Evolutionary conservation across 2,329 filamentous ascomycete genomes (phyloP).

Genomic region (Cladosporium sp.): DNA sequence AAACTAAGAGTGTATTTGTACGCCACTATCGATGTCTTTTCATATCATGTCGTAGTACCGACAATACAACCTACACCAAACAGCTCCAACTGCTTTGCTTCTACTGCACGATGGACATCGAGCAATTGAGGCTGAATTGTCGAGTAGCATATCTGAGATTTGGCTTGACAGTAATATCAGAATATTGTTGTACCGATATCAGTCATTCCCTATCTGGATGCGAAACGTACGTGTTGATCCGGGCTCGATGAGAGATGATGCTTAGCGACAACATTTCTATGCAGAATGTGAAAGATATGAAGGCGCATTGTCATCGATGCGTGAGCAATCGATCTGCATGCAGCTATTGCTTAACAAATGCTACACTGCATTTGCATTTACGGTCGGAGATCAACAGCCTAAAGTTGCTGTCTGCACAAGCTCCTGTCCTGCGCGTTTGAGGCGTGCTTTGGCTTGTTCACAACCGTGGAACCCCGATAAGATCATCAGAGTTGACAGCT

Average conservation of each 20-base stretch:
- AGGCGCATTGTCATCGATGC: not conserved
- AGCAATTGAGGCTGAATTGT: not conserved
- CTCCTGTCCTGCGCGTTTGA: conserved; percentile 13
- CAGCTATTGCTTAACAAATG: not conserved
- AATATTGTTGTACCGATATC: not conserved
- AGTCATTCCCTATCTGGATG: not conserved
- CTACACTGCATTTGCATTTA: not conserved
- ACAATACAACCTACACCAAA: not conserved
- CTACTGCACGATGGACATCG: not conserved
- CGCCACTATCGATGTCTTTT: not conserved
- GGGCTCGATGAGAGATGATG: no score
- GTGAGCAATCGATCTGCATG: not conserved
- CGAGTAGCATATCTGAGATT: not conserved
- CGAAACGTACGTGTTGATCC: no score
- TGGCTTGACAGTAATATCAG: no score
- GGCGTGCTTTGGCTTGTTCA: conserved; percentile 9
- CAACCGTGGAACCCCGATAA: not conserved
- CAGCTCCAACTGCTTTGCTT: not conserved
- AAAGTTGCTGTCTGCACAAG: conserved; percentile 8
- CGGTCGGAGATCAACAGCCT: not conserved
- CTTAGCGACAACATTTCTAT: not conserved
- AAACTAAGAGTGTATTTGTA: not conserved
- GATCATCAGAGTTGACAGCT: not conserved
- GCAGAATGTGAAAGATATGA: not conserved
- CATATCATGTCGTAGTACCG: not conserved